These are phyloP conservation scores for Umbelopsis sp. DNA, from an alignment of 371 early-diverging fungal species.

Conservation along the genomic window DNA sequence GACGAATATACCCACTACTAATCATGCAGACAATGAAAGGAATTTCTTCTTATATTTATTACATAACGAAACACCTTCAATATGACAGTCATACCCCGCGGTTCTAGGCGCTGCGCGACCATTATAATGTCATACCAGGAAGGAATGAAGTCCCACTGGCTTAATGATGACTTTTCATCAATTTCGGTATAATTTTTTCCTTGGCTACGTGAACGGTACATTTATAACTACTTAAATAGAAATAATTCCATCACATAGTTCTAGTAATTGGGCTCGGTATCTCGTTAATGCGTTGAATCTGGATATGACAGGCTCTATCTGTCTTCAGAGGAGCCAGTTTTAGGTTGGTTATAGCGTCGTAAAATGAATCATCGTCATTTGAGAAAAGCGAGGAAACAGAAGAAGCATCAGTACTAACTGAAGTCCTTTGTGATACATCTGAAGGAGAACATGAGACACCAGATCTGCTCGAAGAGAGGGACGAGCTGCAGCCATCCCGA, in stretches of 20 bases:
- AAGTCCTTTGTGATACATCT: not conserved
- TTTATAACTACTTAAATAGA: too few relatives aligned
- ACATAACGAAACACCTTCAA: not conserved
- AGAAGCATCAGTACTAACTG: not conserved
- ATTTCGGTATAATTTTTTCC: too few relatives aligned
- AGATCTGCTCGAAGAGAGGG: not conserved
- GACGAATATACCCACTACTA: too few relatives aligned
- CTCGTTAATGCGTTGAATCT: slow-evolving; percentile 9
- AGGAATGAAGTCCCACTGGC: not conserved
- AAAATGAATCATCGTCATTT: slow-evolving; percentile 1
- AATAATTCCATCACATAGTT: not conserved
- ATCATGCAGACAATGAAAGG: too few relatives aligned
- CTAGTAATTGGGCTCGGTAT: slow-evolving; percentile 1
- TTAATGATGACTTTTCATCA: too few relatives aligned
- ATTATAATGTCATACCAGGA: not conserved
- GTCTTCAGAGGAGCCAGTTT: not conserved
- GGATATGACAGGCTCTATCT: slow-evolving; percentile 16
- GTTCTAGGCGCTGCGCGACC: not conserved
- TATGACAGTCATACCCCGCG: not conserved
- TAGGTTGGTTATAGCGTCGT: slow-evolving; percentile 10
- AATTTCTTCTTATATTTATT: too few relatives aligned
- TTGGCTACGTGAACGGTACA: too few relatives aligned
- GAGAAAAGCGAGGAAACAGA: slow-evolving; percentile 7
- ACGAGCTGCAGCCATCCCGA: not conserved
- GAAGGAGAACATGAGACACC: not conserved